Evolutionary conservation across 768 basidiomycete species (phyloP).

Genomic region (Tephrocybe sp.): DNA sequence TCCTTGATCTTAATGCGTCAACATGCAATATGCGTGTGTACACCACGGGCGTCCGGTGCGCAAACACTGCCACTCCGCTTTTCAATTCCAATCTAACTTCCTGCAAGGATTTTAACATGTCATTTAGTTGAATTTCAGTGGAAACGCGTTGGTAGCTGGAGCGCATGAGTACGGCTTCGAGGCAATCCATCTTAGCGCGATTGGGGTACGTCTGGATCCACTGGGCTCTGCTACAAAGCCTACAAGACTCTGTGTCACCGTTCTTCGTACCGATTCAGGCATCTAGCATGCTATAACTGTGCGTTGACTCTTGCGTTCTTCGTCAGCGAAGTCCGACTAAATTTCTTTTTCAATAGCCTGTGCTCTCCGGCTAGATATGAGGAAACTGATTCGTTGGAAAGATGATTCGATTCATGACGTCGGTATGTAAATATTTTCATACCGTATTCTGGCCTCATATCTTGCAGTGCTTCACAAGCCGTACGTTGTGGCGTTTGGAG

Average conservation of each 20-base stretch:
- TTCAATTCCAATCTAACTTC: background rate
- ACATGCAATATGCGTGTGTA: background rate
- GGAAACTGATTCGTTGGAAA: conserved; percentile 7
- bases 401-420: conserved; percentile 1
- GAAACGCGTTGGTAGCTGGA: conserved; percentile 16
- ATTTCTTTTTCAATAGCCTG: background rate
- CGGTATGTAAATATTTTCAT: conserved; percentile 3
- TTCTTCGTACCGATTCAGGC: conserved; percentile 71
- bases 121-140: conserved; percentile 66
- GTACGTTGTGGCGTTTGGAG: conserved; percentile 75
- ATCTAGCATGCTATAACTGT: conserved; percentile 84
- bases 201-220: too few species aligned
- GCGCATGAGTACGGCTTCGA: conserved; percentile 19
- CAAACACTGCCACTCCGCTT: too few species aligned
- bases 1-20: background rate
- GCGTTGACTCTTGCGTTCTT: conserved; percentile 19
- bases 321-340: background rate
- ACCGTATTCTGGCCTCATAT: background rate
- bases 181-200: conserved; percentile 57
- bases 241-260: conserved; percentile 66
- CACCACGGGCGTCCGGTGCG: conserved; percentile 18
- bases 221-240: conserved; percentile 46
- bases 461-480: conserved; percentile 68
- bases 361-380: conserved; percentile 7
- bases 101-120: conserved; percentile 77